Percentiles rank a stretch among this genome's conserved stretches.
phyloP scores from a whole-genome alignment of 2,329 filamentous ascomycete genomes.

The Aspergillus awamori region DNA sequence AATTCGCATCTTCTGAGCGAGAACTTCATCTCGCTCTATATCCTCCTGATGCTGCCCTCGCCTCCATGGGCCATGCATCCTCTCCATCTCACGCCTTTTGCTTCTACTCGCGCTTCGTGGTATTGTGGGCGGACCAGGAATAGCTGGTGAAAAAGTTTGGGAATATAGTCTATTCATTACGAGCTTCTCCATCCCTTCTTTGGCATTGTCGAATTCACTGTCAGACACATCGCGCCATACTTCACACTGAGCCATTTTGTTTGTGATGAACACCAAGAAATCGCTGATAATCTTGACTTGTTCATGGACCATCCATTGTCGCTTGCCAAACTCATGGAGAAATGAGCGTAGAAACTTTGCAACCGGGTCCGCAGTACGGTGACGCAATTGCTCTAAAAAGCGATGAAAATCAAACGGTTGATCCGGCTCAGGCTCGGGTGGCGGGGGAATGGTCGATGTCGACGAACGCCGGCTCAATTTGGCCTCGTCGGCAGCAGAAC shows the following conservation, averaged over 20 bases:
- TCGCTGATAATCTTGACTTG: slow-evolving; percentile 99
- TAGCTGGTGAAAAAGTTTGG: slow-evolving; percentile 95
- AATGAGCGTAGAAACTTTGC: slow-evolving; percentile 96
- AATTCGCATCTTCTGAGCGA: slow-evolving; percentile 94
- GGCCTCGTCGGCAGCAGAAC: slow-evolving; percentile 28
- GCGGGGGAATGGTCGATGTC: slow-evolving; percentile 57
- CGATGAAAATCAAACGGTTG: slow-evolving; percentile 96
- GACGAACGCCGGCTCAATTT: slow-evolving; percentile 37
- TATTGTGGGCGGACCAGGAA: slow-evolving; percentile 75
- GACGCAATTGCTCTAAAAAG: slow-evolving; percentile 91
- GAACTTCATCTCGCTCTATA: slow-evolving; percentile 92
- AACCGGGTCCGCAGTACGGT: slow-evolving; percentile 96
- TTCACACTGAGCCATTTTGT: slow-evolving; percentile 97
- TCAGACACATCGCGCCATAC: slow-evolving; percentile 96
- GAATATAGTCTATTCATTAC: slow-evolving; percentile 97
- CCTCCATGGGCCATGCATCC: slow-evolving; percentile 75
- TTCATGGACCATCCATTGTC: slow-evolving; percentile 99
- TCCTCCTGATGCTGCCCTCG: slow-evolving; percentile 97
- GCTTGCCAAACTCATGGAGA: slow-evolving; percentile 89
- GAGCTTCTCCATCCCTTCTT: slow-evolving; percentile 98
- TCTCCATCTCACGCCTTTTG: slow-evolving; percentile 68
- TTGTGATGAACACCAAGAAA: slow-evolving; percentile 93
- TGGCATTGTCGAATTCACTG: slow-evolving; percentile 95
- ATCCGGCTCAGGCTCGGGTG: slow-evolving; percentile 77
- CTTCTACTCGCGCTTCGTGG: slow-evolving; percentile 62